Percentiles rank a stretch among this genome's conserved stretches.
phyloP scores from a whole-genome alignment of 139 green algal species.

The Chlamydomonas incerta region DNA sequence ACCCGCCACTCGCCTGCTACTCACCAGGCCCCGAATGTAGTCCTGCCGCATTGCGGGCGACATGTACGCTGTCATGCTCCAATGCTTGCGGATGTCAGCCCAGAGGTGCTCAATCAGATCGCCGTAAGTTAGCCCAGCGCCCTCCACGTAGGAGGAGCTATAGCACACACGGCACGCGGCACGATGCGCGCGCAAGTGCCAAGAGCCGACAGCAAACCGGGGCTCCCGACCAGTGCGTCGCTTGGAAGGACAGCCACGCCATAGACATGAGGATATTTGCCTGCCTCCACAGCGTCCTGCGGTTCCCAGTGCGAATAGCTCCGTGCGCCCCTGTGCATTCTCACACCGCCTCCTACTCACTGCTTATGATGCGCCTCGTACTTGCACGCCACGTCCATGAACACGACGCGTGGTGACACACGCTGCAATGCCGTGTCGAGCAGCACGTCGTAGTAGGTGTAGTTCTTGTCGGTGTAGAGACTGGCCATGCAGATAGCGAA shows the following conservation, averaged over 20 bases:
- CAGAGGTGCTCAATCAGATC: conserved; percentile 11
- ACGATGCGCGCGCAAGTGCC: background rate
- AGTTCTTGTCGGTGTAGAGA: background rate
- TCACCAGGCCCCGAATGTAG: background rate
- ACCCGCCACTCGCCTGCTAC: too few relatives aligned
- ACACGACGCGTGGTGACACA: background rate
- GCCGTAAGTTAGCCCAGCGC: background rate
- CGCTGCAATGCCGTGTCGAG: background rate
- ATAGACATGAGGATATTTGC: too few relatives aligned
- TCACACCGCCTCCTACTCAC: background rate
- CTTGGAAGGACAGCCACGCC: too few relatives aligned
- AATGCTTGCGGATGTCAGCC: too few relatives aligned
- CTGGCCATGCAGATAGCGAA: background rate
- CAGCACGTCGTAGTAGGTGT: background rate
- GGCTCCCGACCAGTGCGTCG: too few relatives aligned
- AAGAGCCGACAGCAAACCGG: too few relatives aligned
- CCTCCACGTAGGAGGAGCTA: background rate
- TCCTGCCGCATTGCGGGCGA: background rate
- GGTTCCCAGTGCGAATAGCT: too few relatives aligned
- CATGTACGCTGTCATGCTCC: too few relatives aligned
- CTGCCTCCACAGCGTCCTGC: too few relatives aligned
- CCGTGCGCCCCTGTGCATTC: background rate
- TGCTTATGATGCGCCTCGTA: background rate
- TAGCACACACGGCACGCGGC: background rate
- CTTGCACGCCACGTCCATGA: conserved; percentile 11